Evolutionary conservation across 148 eudicot species (phyloP).

Genomic region (Vaccinium corymbosum): DNA sequence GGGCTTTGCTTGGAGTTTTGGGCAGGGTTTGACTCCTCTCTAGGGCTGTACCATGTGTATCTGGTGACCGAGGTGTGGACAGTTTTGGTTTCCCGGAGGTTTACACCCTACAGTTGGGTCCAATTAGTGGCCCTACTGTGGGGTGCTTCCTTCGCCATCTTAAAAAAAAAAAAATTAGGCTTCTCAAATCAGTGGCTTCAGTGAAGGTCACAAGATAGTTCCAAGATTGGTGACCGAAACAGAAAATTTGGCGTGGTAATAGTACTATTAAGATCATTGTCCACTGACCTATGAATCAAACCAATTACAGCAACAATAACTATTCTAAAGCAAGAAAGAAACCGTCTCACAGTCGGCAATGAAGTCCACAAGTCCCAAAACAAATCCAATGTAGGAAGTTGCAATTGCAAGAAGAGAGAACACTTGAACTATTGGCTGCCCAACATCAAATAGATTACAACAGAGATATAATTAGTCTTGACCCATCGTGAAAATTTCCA

Average conservation of each 20-base stretch:
- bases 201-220: not conserved
- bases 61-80: no score
- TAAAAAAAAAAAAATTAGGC: not conserved
- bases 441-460: constrained; percentile 15
- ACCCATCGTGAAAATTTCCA: not conserved
- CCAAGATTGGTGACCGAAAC: not conserved
- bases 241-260: not conserved
- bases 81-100: no score
- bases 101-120: no score
- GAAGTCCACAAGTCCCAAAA: constrained; percentile 88
- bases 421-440: constrained; percentile 83
- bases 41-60: no score
- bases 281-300: constrained; percentile 6
- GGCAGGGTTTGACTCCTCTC: no score
- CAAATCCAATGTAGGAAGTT: constrained; percentile 91
- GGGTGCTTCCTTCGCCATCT: no score
- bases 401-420: constrained; percentile 89
- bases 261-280: not conserved
- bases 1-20: no score
- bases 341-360: constrained; percentile 73
- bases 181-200: not conserved
- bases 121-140: no score
- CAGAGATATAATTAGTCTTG: not conserved
- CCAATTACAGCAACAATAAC: not conserved
- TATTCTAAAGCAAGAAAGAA: constrained; percentile 6